Evolutionary conservation across 2,329 filamentous ascomycete genomes (phyloP).

Genomic region (Aureobasidium pullulans): DNA sequence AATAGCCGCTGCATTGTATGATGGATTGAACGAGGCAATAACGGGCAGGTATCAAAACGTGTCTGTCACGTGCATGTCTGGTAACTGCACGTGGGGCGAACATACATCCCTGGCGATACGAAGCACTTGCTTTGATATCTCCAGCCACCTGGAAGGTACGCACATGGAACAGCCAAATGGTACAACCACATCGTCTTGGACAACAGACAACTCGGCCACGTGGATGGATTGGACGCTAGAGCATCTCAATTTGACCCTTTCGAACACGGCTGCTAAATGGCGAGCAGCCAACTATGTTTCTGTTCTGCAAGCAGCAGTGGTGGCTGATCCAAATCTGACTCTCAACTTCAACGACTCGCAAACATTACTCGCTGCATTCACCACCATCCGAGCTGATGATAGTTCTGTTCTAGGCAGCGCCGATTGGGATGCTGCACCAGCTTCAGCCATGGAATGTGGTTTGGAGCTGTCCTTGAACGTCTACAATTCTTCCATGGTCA

Average conservation of each 20-base stretch:
- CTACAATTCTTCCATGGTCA: background rate
- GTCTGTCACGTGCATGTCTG: too few relatives aligned
- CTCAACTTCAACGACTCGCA: background rate
- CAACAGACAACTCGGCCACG: background rate
- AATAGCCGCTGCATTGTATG: too few relatives aligned
- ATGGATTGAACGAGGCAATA: too few relatives aligned
- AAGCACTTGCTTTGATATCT: too few relatives aligned
- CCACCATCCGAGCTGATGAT: background rate
- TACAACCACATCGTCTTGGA: too few relatives aligned
- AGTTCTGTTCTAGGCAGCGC: background rate
- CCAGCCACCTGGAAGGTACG: too few relatives aligned
- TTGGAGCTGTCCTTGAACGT: background rate
- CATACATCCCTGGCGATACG: too few relatives aligned
- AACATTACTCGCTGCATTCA: background rate
- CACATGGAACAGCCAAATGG: too few relatives aligned
- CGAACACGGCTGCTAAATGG: background rate
- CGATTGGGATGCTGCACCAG: background rate
- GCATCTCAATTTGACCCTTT: background rate
- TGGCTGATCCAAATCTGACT: background rate
- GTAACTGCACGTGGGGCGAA: too few relatives aligned
- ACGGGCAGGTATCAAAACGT: too few relatives aligned
- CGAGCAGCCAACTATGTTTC: background rate
- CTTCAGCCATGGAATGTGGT: slow-evolving; percentile 1
- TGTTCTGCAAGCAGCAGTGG: background rate
- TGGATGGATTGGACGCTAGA: background rate